Evolutionary conservation across 148 eudicot species (phyloP).

Genomic region (Silene conica): DNA sequence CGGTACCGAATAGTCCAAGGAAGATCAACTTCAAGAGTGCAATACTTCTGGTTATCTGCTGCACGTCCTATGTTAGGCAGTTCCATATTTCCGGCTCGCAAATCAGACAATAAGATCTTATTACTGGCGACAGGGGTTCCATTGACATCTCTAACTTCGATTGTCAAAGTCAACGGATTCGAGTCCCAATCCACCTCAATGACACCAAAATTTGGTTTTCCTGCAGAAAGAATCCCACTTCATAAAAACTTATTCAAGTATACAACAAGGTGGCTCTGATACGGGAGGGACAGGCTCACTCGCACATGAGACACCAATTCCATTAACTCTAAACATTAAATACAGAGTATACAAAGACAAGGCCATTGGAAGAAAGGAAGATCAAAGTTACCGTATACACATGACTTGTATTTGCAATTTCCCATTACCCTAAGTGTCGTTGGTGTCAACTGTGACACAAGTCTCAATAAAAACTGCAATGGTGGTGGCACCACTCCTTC

Average conservation of each 20-base stretch:
- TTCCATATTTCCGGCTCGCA: conserved; percentile 28
- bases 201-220: conserved; percentile 60
- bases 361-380: neutral
- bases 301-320: no score
- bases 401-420: conserved; percentile 59
- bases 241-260: no score
- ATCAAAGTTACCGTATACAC: conserved; percentile 50
- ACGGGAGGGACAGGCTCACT: no score
- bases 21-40: conserved; percentile 55
- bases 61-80: conserved; percentile 9
- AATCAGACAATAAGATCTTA: conserved; percentile 41
- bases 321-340: no score
- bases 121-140: conserved; percentile 42
- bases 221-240: conserved; percentile 21
- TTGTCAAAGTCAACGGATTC: conserved; percentile 40
- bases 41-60: conserved; percentile 32
- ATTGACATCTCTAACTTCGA: conserved; percentile 52
- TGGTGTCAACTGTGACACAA: conserved; percentile 54
- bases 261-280: no score
- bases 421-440: conserved; percentile 46
- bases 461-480: conserved; percentile 40
- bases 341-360: neutral
- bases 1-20: conserved; percentile 58
- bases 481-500: conserved; percentile 50
- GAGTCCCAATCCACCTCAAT: conserved; percentile 61